Percentiles rank a stretch among this genome's conserved stretches.
Evolutionary conservation across 257 asterid genomes (phyloP).

Genomic region (Osmanthus fragrans): DNA sequence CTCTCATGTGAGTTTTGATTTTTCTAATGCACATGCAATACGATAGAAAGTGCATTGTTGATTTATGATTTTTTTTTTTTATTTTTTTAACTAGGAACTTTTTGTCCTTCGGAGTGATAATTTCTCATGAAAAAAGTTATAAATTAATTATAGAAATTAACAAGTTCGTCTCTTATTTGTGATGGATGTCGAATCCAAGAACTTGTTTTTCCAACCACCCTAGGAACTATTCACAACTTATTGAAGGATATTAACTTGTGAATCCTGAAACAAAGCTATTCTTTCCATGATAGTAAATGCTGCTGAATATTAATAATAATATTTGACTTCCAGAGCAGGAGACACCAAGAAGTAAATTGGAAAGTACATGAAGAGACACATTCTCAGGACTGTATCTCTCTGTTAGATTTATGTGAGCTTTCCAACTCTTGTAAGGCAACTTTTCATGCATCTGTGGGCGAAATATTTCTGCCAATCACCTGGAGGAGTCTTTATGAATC

Average conservation of each 20-base stretch:
- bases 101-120: background rate
- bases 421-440: conserved; percentile 42
- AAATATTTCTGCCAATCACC: conserved; percentile 64
- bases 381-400: conserved; percentile 49
- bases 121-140: background rate
- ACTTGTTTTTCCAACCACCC: background rate
- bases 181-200: background rate
- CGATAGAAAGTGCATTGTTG: background rate
- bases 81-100: background rate
- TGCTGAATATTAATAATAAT: conserved; percentile 16
- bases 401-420: conserved; percentile 41
- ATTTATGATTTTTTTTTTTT: background rate
- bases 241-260: background rate
- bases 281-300: background rate
- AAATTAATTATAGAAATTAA: background rate
- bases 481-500: conserved; percentile 52
- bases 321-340: conserved; percentile 37
- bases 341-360: conserved; percentile 59
- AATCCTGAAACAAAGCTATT: background rate
- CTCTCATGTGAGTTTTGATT: background rate
- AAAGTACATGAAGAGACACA: conserved; percentile 52
- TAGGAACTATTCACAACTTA: background rate
- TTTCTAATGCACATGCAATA: background rate
- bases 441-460: conserved; percentile 68
- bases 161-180: background rate